A percentile compares a stretch with the other conserved stretches of the same genome.
Evolutionary conservation across 345 rosid species (phyloP).

Genomic region (Sonneratia alba): DNA sequence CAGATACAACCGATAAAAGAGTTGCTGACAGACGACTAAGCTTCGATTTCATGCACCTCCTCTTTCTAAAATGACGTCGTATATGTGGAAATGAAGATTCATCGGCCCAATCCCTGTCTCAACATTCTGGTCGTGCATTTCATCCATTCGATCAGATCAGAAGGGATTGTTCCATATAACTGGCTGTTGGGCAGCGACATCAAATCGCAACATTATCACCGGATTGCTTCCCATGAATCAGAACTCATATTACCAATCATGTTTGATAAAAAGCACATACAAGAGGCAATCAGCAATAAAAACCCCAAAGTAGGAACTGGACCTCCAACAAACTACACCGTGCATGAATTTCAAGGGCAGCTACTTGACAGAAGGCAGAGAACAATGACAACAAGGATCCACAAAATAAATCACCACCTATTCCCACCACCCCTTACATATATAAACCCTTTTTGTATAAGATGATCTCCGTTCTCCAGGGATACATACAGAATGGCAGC

Average conservation of each 20-base stretch:
- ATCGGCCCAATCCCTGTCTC: too few species aligned
- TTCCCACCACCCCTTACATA: neutral
- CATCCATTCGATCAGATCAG: neutral
- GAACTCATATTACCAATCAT: neutral
- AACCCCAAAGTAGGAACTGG: neutral
- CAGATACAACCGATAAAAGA: too few species aligned
- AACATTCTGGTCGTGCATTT: neutral
- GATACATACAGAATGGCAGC: slow-evolving; percentile 1
- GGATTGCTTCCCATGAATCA: neutral
- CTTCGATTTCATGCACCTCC: too few species aligned
- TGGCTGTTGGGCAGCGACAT: neutral
- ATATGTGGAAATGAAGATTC: too few species aligned
- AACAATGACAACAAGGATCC: neutral
- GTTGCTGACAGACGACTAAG: too few species aligned
- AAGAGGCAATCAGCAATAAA: neutral
- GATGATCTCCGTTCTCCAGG: slow-evolving; percentile 1
- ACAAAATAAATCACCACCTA: slow-evolving; percentile 10
- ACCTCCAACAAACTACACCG: slow-evolving; percentile 6
- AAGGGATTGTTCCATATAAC: neutral
- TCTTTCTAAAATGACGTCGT: too few species aligned
- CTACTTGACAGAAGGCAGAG: slow-evolving; percentile 8
- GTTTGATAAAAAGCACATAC: neutral
- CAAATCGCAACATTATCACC: neutral
- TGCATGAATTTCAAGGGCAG: slow-evolving; percentile 9
- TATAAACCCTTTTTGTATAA: neutral